Evolutionary conservation across 441 rosid genomes (phyloP), one percentile per base, ranked within the genome.

Genomic region (Adansonia gregorii): DNA sequence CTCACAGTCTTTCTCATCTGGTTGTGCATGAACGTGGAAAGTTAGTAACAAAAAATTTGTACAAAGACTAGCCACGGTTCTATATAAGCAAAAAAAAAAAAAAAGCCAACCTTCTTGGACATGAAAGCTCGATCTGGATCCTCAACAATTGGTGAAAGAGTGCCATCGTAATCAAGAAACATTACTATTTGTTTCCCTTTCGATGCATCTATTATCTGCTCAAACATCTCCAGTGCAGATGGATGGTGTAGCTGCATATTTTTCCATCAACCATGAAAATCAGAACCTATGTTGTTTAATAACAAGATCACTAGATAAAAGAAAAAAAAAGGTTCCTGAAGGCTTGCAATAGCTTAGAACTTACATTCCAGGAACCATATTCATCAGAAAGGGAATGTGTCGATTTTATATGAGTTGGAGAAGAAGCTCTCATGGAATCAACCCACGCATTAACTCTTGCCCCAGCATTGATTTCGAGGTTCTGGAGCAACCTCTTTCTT

Each of bases 121-220:
- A 94, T 94, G 89, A 91, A 94, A 82, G 98, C 98, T 84, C 79
- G 81, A 72, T 95, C 98, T 2, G 98, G 98, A 65, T 95, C 93
- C 51, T 87, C 89, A 12, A 95, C 98, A 19, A 95, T 95, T 11
- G 98, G 98, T 11, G 98, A 95, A 52, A 94, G 96, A 20, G 98
- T 94, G 22, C 98, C 98, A 49, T 94, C 98, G 48, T 94, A 94
- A 46, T 95, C 98, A 76, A 95, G 82, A 79, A 95, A 95, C 97
- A 95, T 93, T 7, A 92, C 97, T 39, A 95, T 93, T 74, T 95
- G 92, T 76, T 93, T 94, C 74, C 98, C 98, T 78, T 73, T 78
- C 0, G 98, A 89, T 52, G 91, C 92, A 9, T 88, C 89, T 6
- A 87, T 88, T 35, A 95, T 93, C 75, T 87, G 87, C 76, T 89